Conservation (phyloP, 1,284 basidiomycete species). For the Pisolithus thermaeus region DNA sequence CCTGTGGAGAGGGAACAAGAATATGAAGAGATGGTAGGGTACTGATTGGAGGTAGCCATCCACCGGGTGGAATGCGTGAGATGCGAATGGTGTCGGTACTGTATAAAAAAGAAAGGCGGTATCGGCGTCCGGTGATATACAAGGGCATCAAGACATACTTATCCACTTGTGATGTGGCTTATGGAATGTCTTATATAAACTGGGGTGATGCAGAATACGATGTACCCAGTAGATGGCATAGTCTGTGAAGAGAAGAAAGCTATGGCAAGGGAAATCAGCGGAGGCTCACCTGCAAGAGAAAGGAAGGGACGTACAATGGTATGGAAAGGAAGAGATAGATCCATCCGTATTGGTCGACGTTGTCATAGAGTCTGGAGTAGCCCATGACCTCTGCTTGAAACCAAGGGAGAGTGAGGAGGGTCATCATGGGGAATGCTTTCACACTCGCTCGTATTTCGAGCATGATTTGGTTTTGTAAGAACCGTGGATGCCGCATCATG, state of each 20-base stretch:
- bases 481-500: constrained; percentile 94
- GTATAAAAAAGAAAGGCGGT: constrained; percentile 2
- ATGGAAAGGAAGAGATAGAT: constrained; percentile 58
- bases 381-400: constrained; percentile 92
- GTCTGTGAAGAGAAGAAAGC: constrained; percentile 90
- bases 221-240: constrained; percentile 94
- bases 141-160: constrained; percentile 45
- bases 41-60: constrained; percentile 94
- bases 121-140: background rate
- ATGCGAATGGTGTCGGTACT: constrained; percentile 97
- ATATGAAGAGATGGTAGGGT: constrained; percentile 93
- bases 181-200: constrained; percentile 86
- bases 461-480: constrained; percentile 82
- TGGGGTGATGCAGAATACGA: constrained; percentile 83
- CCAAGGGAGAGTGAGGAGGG: constrained; percentile 84
- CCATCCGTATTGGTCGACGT: constrained; percentile 69
- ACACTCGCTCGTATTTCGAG: constrained; percentile 80
- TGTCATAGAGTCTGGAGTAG: constrained; percentile 75
- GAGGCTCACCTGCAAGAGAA: constrained; percentile 1
- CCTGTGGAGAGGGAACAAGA: constrained; percentile 89
- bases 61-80: constrained; percentile 95
- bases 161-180: constrained; percentile 99
- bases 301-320: constrained; percentile 47
- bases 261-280: constrained; percentile 18
- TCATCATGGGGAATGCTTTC: constrained; percentile 78